Percentiles rank a stretch among this genome's conserved stretches.
Conservation (phyloP, 2,329 filamentous ascomycete species). For the Fusarium oligoseptatum region DNA sequence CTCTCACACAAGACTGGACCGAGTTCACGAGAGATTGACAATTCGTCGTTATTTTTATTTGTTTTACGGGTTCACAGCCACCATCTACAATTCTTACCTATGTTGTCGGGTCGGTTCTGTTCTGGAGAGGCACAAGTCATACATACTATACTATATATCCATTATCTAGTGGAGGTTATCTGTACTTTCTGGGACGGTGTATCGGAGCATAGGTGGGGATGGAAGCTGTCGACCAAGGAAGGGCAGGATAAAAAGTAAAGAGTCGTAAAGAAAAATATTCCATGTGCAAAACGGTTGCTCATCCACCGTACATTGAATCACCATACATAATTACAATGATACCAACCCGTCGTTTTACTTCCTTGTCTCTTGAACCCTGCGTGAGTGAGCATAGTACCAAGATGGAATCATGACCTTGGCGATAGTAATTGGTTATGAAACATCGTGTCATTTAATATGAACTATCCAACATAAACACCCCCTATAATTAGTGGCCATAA, state of each 20-base stretch:
- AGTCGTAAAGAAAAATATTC: constrained; percentile 1
- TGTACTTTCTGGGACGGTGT: neutral
- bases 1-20: neutral
- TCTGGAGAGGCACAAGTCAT: constrained; percentile 3
- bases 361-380: neutral
- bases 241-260: constrained; percentile 3
- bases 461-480: constrained; percentile 10
- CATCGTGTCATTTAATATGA: neutral
- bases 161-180: neutral
- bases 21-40: constrained; percentile 5
- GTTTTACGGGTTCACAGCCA: constrained; percentile 7
- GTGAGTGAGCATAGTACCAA: neutral
- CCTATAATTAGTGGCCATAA: constrained; percentile 33
- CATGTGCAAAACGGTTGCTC: neutral
- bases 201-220: constrained; percentile 4
- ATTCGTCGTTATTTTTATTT: constrained; percentile 12
- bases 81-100: neutral
- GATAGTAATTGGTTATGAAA: neutral
- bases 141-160: neutral
- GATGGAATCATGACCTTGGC: neutral
- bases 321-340: neutral
- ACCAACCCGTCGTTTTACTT: neutral
- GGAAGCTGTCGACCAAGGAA: neutral
- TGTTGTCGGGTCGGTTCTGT: neutral
- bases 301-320: neutral